A percentile compares a stretch with the other conserved stretches of the same genome.
Evolutionary conservation across 2,329 filamentous ascomycete species (phyloP).

Genomic region (Ophiostoma piceae): DNA sequence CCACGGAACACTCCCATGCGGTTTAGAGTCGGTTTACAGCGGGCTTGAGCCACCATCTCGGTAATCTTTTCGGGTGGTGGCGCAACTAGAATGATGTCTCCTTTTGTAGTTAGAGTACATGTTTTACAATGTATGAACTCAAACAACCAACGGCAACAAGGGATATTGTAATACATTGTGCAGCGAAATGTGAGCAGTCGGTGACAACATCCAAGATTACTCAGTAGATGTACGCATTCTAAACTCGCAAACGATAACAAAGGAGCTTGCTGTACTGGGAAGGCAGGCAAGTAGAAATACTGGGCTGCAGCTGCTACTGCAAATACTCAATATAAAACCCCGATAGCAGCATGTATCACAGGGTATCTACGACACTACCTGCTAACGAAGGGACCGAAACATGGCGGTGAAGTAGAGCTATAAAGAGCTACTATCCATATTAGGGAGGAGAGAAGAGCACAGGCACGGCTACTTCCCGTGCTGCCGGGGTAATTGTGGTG

Average conservation of each 20-base stretch:
- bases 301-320: background rate
- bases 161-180: no score
- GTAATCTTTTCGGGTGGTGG: conserved; percentile 1
- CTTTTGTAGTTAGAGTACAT: background rate
- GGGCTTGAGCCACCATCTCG: conserved; percentile 12
- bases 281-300: background rate
- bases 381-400: background rate
- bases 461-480: background rate
- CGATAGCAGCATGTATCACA: background rate
- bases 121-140: background rate
- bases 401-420: conserved; percentile 5
- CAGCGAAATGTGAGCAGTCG: background rate
- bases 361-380: background rate
- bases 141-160: background rate
- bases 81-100: background rate
- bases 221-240: background rate
- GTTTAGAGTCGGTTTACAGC: background rate
- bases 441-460: conserved; percentile 8
- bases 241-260: background rate
- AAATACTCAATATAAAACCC: no score
- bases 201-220: background rate
- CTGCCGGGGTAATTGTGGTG: background rate
- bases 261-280: conserved; percentile 2
- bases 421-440: conserved; percentile 1
- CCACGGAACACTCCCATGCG: background rate